A percentile compares a stretch with the other conserved stretches of the same genome.
Conservation (phyloP, 2,329 filamentous ascomycete genomes). For the Tolypocladium endophyticum region DNA sequence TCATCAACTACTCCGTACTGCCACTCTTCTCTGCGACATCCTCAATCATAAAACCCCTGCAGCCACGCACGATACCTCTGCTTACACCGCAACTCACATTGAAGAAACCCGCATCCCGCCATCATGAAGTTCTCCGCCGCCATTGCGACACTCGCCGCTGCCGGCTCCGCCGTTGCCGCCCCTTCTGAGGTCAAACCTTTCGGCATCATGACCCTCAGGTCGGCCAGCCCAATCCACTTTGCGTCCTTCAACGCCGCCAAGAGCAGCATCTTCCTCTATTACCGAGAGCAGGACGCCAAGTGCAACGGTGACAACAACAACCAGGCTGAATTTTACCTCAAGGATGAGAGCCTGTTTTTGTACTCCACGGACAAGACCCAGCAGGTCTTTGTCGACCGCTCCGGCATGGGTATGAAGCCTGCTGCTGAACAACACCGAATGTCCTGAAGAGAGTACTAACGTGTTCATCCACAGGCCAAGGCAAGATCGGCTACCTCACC, state of each 20-base stretch:
- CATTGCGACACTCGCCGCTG: conserved; percentile 13
- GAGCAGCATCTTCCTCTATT: conserved; percentile 31
- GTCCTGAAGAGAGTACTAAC: neutral
- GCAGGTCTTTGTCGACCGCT: conserved; percentile 42
- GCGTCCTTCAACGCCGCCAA: conserved; percentile 30
- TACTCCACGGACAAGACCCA: conserved; percentile 32
- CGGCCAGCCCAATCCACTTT: conserved; percentile 38
- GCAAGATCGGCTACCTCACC: conserved; percentile 40
- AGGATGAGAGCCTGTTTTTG: conserved; percentile 35
- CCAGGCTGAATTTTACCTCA: conserved; percentile 39
- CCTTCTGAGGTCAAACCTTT: conserved; percentile 27
- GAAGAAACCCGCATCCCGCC: neutral
- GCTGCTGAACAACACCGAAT: neutral
- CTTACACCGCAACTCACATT: neutral
- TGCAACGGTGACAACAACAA: conserved; percentile 32
- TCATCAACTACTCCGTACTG: neutral
- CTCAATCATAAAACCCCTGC: neutral
- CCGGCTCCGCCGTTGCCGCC: conserved; percentile 16
- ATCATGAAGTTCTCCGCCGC: conserved; percentile 18
- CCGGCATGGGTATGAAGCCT: conserved; percentile 41
- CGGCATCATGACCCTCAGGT: conserved; percentile 36
- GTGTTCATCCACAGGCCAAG: conserved; percentile 29
- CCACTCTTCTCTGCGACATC: neutral
- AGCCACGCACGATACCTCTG: neutral
- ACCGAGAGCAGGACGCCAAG: conserved; percentile 32